Conservation (phyloP, 2,329 filamentous ascomycete genomes). For the Aspergillus novofumigatus region DNA sequence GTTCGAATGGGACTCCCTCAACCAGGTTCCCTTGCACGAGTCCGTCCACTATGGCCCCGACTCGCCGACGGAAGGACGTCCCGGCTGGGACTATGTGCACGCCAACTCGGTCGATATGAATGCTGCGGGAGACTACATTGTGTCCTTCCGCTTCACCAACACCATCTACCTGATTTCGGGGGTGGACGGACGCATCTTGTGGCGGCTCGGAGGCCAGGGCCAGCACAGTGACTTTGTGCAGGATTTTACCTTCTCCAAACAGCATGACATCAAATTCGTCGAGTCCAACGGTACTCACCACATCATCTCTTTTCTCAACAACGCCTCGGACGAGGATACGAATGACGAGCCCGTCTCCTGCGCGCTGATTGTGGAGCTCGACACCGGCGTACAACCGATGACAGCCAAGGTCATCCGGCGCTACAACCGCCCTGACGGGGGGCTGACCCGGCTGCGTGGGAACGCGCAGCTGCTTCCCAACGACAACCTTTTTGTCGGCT, state of each 20-base stretch:
- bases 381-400: slow-evolving; percentile 23
- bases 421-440: slow-evolving; percentile 30
- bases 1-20: slow-evolving; percentile 32
- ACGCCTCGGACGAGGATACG: slow-evolving; percentile 28
- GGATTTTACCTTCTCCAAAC: slow-evolving; percentile 33
- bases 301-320: slow-evolving; percentile 32
- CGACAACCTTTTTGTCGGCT: slow-evolving; percentile 33
- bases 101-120: slow-evolving; percentile 39
- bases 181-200: slow-evolving; percentile 31
- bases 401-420: slow-evolving; percentile 23
- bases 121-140: slow-evolving; percentile 33
- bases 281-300: slow-evolving; percentile 25
- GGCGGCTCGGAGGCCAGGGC: slow-evolving; percentile 35
- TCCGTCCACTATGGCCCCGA: slow-evolving; percentile 6
- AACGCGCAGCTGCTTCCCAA: slow-evolving; percentile 33
- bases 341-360: slow-evolving; percentile 25
- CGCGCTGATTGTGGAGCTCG: slow-evolving; percentile 26
- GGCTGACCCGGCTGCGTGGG: slow-evolving; percentile 30
- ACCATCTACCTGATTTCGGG: slow-evolving; percentile 37
- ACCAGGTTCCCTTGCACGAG: slow-evolving; percentile 25
- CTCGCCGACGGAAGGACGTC: slow-evolving; percentile 7
- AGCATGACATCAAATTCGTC: slow-evolving; percentile 36
- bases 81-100: slow-evolving; percentile 36
- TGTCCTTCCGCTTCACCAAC: slow-evolving; percentile 38
- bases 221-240: slow-evolving; percentile 23